Base-by-base conservation (phyloP, 129 eudicot genomes). In the Arctium minus region DNA sequence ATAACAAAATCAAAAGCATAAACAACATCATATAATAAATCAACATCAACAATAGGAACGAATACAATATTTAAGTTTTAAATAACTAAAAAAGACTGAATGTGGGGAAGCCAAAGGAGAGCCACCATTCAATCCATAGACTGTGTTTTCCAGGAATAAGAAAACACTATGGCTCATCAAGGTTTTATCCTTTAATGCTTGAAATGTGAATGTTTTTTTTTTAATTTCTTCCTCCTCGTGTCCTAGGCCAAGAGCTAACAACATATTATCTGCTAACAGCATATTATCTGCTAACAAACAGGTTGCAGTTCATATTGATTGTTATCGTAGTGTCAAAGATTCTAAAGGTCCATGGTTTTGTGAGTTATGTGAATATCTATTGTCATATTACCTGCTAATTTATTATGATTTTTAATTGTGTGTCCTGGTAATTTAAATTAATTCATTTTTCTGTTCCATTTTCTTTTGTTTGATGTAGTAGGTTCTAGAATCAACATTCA, bases 221-320 rank as follows among this genome's bases (percentile, higher is more conserved):
- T 65, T 29, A 27, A 0, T 60, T 60, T 48, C 42, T 71, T 15
- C 8, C 2, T 60, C 33, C 1, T 5, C 18, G 18, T 30, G n/a
- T 53, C 22, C 5, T 30, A 15, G 22, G 72, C 38, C 12, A 42
- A 35, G 74, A 74, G 30, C 42, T 85, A 35, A 80, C 44, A 17
- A 13, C 29, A 70, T 70, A 38, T 37, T 77, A 78, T 60, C 31
- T 69, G 73, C 62, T 82, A n/a, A n/a, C n/a, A n/a, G n/a, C n/a
- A n/a, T n/a, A n/a, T n/a, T n/a, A n/a, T n/a, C n/a, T n/a, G n/a
- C n/a, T n/a, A n/a, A n/a, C n/a, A n/a, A 22, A 39, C 92, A 96
- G 99, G 97, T 96, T 70, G 94, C 96, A 39, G 99, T 96, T 82
- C 99, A 96, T 89, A 83, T 93, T 83, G 95, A 88, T 87, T 96